Evolutionary conservation across 371 early-diverging fungal species (phyloP).

Genomic region (Apophysomyces trapeziformis): DNA sequence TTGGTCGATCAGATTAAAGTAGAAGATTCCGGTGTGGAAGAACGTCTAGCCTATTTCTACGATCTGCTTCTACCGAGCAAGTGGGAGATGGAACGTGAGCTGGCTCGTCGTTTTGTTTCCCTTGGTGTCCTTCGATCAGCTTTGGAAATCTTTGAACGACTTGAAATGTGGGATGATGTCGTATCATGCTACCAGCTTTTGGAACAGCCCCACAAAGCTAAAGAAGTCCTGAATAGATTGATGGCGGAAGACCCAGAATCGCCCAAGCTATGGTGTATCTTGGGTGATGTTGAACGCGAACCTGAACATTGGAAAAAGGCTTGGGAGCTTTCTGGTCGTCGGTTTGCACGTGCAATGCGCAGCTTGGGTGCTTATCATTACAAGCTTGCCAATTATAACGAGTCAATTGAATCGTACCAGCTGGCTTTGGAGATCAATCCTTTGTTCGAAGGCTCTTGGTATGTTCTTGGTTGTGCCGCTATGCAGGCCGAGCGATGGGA

Average conservation of each 20-base stretch:
- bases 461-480: slow-evolving; percentile 92
- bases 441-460: slow-evolving; percentile 95
- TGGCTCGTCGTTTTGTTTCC: slow-evolving; percentile 82
- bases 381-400: slow-evolving; percentile 56
- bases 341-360: slow-evolving; percentile 93
- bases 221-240: slow-evolving; percentile 68
- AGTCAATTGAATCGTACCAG: slow-evolving; percentile 65
- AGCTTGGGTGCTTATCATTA: slow-evolving; percentile 85
- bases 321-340: slow-evolving; percentile 84
- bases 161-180: slow-evolving; percentile 95
- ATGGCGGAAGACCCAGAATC: slow-evolving; percentile 69
- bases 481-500: slow-evolving; percentile 84
- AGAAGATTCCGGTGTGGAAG: slow-evolving; percentile 77
- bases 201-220: slow-evolving; percentile 84
- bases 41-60: slow-evolving; percentile 83
- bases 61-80: slow-evolving; percentile 82
- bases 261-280: slow-evolving; percentile 85
- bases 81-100: slow-evolving; percentile 95
- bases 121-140: slow-evolving; percentile 90
- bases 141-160: slow-evolving; percentile 88
- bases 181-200: slow-evolving; percentile 85
- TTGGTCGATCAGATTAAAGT: slow-evolving; percentile 89
- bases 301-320: slow-evolving; percentile 83
- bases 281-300: slow-evolving; percentile 87
- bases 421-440: slow-evolving; percentile 91